phyloP scores from a whole-genome alignment of 768 basidiomycete genomes.

The Suillus spraguei region DNA sequence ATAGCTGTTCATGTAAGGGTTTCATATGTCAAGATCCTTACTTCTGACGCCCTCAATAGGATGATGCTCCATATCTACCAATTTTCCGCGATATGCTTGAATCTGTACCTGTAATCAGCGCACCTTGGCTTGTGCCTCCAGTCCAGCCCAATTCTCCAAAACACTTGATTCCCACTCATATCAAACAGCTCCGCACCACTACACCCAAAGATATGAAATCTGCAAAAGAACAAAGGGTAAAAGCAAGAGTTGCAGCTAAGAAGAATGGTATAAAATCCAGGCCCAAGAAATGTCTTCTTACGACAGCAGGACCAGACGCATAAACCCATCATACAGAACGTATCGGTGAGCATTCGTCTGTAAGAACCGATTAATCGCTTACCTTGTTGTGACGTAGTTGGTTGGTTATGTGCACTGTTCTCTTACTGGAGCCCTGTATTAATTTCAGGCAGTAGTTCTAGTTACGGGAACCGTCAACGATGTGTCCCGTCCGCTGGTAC shows the following conservation, averaged over 20 bases:
- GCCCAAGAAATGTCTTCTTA: constrained; percentile 11
- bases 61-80: constrained; percentile 40
- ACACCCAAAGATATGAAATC: constrained; percentile 79
- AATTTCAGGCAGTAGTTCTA: background rate
- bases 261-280: constrained; percentile 12
- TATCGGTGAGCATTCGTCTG: background rate
- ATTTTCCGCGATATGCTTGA: constrained; percentile 43
- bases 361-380: background rate
- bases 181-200: constrained; percentile 72
- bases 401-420: background rate
- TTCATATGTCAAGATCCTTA: background rate
- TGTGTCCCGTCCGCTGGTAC: background rate
- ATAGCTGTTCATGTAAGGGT: constrained; percentile 60
- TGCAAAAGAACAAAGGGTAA: constrained; percentile 58
- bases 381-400: background rate
- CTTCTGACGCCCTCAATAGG: constrained; percentile 11
- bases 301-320: background rate
- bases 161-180: constrained; percentile 65
- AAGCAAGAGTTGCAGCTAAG: constrained; percentile 54
- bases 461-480: background rate
- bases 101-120: constrained; percentile 55
- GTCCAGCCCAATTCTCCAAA: constrained; percentile 16
- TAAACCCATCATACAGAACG: background rate
- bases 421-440: background rate
- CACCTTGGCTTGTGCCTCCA: constrained; percentile 60